Percentiles rank a stretch among this genome's conserved stretches.
These are phyloP conservation scores for Glarea lozoyensis DNA, from an alignment of 495 filamentous ascomycete species.

Conservation along the genomic window DNA sequence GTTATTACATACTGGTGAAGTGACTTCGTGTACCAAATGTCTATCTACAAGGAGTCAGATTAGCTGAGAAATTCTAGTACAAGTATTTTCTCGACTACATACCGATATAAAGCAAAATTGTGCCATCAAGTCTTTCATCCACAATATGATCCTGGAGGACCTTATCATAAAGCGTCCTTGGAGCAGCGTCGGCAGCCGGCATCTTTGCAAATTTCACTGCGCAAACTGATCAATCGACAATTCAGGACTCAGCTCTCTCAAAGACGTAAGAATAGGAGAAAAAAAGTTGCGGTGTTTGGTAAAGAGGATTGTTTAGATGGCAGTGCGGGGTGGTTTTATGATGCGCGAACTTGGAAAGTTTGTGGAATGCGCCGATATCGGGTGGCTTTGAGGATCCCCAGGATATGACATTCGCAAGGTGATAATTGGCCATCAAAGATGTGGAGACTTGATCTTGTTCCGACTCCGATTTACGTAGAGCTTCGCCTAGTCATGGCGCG, in stretches of 20 bases:
- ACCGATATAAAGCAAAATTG: conserved; percentile 88
- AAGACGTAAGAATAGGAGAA: not conserved
- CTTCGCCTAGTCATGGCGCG: too few relatives aligned
- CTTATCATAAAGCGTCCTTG: conserved; percentile 95
- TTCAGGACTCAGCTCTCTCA: not conserved
- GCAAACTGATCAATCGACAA: not conserved
- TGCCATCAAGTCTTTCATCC: conserved; percentile 87
- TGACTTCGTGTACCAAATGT: conserved; percentile 97
- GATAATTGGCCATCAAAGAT: too few relatives aligned
- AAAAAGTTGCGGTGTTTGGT: not conserved
- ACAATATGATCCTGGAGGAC: conserved; percentile 90
- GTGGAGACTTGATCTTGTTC: too few relatives aligned
- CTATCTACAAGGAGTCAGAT: conserved; percentile 48
- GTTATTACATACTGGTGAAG: conserved; percentile 62
- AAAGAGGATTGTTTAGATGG: not conserved
- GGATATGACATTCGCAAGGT: too few relatives aligned
- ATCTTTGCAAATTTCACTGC: conserved; percentile 37
- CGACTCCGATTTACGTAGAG: too few relatives aligned
- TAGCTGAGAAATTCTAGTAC: too few relatives aligned
- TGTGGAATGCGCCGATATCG: too few relatives aligned
- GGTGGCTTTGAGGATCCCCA: too few relatives aligned
- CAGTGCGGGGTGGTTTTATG: conserved; percentile 13
- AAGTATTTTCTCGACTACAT: too few relatives aligned
- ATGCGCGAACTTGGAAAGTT: too few relatives aligned
- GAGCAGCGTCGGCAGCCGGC: conserved; percentile 68